Conservation (phyloP, 2,329 filamentous ascomycete genomes). For the Pseudonectria buxi region DNA sequence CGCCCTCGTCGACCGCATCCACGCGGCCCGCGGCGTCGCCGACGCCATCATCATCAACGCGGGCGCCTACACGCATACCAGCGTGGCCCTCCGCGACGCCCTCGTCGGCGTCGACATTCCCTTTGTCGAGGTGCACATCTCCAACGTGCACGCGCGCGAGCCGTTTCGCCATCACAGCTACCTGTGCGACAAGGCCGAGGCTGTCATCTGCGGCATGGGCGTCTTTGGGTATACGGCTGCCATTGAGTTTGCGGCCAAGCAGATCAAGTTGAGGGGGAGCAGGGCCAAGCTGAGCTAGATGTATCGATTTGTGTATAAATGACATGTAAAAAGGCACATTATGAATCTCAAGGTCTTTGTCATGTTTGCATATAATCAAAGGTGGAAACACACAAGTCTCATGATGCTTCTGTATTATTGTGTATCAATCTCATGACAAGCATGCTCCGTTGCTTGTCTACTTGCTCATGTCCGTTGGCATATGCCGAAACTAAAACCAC, state of each 20-base stretch:
- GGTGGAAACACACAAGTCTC: no score
- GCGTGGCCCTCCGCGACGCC: conserved; percentile 69
- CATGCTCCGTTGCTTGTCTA: no score
- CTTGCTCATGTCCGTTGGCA: no score
- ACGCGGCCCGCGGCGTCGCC: conserved; percentile 50
- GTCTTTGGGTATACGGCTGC: conserved; percentile 55
- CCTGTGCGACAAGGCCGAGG: conserved; percentile 67
- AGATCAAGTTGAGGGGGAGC: conserved; percentile 35
- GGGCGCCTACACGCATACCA: conserved; percentile 69
- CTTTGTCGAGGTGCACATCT: conserved; percentile 72
- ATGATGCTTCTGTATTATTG: no score
- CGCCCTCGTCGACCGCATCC: conserved; percentile 65
- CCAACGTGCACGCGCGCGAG: conserved; percentile 68
- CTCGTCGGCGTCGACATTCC: conserved; percentile 62
- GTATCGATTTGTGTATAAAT: no score
- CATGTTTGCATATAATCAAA: no score
- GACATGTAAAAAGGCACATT: no score
- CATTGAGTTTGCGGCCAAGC: conserved; percentile 45
- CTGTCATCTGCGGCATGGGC: conserved; percentile 64
- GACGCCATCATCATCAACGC: conserved; percentile 72
- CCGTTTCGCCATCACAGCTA: conserved; percentile 63
- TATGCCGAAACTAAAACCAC: background rate
- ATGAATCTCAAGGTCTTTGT: no score
- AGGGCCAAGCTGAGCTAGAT: conserved; percentile 6
- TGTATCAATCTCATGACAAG: no score